phyloP scores from a whole-genome alignment of 163 green algal species.

The Volvox carteri region DNA sequence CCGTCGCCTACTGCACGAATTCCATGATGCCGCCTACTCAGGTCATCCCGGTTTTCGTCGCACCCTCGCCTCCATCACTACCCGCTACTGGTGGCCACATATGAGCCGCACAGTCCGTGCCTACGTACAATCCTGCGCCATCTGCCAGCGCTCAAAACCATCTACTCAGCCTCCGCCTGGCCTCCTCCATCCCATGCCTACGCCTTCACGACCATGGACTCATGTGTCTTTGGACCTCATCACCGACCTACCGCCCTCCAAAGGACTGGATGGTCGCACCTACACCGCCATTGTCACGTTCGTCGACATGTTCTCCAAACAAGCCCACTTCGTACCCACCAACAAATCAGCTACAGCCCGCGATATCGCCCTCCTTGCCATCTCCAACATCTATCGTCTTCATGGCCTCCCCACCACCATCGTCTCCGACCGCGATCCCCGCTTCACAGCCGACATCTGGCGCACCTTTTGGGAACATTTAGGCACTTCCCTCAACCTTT shows the following conservation, averaged over 20 bases:
- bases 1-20: conserved; percentile 57
- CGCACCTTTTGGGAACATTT: background rate
- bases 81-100: too few relatives aligned
- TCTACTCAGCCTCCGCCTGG: background rate
- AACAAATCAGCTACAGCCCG: background rate
- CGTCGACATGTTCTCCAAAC: background rate
- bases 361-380: too few relatives aligned
- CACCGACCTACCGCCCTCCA: too few relatives aligned
- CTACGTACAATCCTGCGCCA: background rate
- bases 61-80: too few relatives aligned
- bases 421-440: background rate
- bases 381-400: too few relatives aligned
- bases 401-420: too few relatives aligned
- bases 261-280: too few relatives aligned
- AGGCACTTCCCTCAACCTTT: background rate
- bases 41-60: conserved; percentile 65
- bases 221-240: too few relatives aligned
- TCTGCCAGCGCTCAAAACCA: background rate
- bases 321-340: background rate
- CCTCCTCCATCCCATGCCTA: background rate
- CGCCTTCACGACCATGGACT: background rate
- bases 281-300: background rate
- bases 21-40: conserved; percentile 61
- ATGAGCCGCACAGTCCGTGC: too few relatives aligned
- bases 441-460: background rate